These are phyloP conservation scores for Karstenula rhodostoma DNA, from an alignment of 2,329 filamentous ascomycete species.

Conservation along the genomic window DNA sequence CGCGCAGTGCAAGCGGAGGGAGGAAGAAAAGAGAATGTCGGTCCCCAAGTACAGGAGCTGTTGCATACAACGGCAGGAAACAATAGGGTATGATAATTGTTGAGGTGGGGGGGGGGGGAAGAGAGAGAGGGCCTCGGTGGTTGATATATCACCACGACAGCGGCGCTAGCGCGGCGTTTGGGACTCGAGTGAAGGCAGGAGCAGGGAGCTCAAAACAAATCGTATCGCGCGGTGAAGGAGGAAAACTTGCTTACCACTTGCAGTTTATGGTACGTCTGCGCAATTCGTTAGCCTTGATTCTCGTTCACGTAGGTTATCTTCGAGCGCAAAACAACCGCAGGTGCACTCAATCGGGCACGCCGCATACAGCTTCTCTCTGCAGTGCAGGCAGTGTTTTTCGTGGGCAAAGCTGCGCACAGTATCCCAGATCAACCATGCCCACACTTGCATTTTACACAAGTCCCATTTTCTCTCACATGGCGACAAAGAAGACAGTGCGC, in stretches of 20 bases:
- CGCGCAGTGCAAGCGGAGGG: background rate
- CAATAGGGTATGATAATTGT: background rate
- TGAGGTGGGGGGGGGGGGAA: too few relatives aligned
- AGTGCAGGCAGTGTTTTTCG: background rate
- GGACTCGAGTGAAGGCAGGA: conserved; percentile 12
- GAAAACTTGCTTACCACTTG: conserved; percentile 70
- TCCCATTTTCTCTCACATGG: background rate
- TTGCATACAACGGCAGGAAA: conserved; percentile 4
- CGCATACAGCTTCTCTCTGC: background rate
- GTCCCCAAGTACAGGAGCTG: background rate
- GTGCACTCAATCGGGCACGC: background rate
- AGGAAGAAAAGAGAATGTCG: background rate
- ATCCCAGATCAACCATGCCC: too few relatives aligned
- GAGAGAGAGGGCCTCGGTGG: background rate
- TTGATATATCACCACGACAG: conserved; percentile 9
- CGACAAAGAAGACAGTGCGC: background rate
- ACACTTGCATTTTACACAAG: background rate
- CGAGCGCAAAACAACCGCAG: conserved; percentile 10
- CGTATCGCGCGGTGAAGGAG: conserved; percentile 15
- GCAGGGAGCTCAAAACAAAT: conserved; percentile 12
- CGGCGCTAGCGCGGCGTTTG: conserved; percentile 4
- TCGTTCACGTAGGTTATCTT: conserved; percentile 27
- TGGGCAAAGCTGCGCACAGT: background rate
- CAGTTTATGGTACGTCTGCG: conserved; percentile 73
- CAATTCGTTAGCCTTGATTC: conserved; percentile 37